Base-by-base conservation (phyloP, 2,329 filamentous ascomycete species). In the Paraphoma sp. region DNA sequence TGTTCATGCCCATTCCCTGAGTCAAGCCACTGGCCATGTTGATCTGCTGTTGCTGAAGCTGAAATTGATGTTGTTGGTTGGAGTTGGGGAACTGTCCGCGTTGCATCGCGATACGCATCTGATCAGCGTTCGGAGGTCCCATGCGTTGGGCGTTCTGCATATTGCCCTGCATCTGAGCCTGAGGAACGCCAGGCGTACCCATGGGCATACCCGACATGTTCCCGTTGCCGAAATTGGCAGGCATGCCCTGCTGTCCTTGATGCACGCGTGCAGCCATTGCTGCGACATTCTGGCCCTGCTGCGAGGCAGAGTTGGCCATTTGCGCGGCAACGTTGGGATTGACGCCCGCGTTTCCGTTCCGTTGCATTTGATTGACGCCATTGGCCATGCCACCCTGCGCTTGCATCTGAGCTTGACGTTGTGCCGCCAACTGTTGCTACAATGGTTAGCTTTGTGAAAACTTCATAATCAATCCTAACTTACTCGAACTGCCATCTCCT, bases 141-240 rank as follows among this genome's bases (percentile, higher is more conserved):
- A 91, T 84, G 52, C 89, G 84, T 51, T 86, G 82, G 60, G 89
- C 84, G 46, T 77, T 78, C 59, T 80, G 81, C 74, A 83, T 81
- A 33, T 83, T 79, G 14, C 83, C 82, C 66, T 89, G 88, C 79
- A 92, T 84, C 62, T 89, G 89, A 23, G 89, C 87, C 71, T 91
- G 89, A 38, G 88, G 86, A 23, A 90, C 82, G 45, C 85, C 84
- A 56, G 86, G 86, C 2, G 51, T 81, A 67, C 76, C 86, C 82
- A 70, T 83, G 74, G 70, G 83, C 82, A 67, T 82, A 72, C 63
- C 84, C 78, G 67, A 79, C 78, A 75, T 86, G 82, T 68, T 75
- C 2, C 76, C 75, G 52, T 81, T 81, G 2, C 70, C 75, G 54
- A 84, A 79, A 33, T 80, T 81, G 63, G 80, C 80, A 58, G 80